Evolutionary conservation across 2,329 filamentous ascomycete genomes (phyloP).

Genomic region (Samsoniella hepiali): DNA sequence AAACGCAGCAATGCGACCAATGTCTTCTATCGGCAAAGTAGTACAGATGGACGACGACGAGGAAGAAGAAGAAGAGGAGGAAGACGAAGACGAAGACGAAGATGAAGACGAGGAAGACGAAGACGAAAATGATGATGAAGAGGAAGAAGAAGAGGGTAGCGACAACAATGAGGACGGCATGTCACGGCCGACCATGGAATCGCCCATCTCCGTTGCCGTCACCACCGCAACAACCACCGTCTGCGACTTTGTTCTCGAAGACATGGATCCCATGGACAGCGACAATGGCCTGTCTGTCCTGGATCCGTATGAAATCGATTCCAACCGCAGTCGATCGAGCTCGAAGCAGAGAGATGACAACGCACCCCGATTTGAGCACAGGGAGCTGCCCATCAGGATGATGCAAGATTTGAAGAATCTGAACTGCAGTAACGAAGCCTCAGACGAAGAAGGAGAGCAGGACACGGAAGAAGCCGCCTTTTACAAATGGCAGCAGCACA

Average conservation of each 20-base stretch:
- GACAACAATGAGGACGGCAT: not conserved
- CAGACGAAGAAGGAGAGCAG: slow-evolving; percentile 34
- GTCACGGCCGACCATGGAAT: slow-evolving; percentile 16
- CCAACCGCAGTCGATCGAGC: slow-evolving; percentile 40
- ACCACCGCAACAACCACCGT: slow-evolving; percentile 21
- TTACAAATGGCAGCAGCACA: slow-evolving; percentile 39
- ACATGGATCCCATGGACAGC: slow-evolving; percentile 45
- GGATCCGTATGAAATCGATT: slow-evolving; percentile 46
- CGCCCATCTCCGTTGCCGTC: slow-evolving; percentile 22
- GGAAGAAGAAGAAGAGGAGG: not conserved
- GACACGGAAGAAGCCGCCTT: slow-evolving; percentile 40
- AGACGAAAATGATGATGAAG: slow-evolving; percentile 13
- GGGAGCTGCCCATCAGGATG: slow-evolving; percentile 42
- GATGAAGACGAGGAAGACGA: not conserved
- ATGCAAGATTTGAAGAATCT: slow-evolving; percentile 45
- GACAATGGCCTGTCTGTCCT: slow-evolving; percentile 43
- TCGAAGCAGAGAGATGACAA: slow-evolving; percentile 29
- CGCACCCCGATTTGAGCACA: slow-evolving; percentile 23
- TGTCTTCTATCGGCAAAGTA: not conserved
- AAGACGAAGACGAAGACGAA: not conserved
- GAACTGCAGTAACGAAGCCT: slow-evolving; percentile 40
- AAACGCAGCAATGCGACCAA: not conserved
- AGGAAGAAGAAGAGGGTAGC: not conserved
- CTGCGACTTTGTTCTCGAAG: slow-evolving; percentile 43
- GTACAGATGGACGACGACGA: not conserved